Percentiles rank a stretch among this genome's conserved stretches.
phyloP scores from a whole-genome alignment of 495 filamentous ascomycete genomes.

The Annulohypoxylon moriforme region DNA sequence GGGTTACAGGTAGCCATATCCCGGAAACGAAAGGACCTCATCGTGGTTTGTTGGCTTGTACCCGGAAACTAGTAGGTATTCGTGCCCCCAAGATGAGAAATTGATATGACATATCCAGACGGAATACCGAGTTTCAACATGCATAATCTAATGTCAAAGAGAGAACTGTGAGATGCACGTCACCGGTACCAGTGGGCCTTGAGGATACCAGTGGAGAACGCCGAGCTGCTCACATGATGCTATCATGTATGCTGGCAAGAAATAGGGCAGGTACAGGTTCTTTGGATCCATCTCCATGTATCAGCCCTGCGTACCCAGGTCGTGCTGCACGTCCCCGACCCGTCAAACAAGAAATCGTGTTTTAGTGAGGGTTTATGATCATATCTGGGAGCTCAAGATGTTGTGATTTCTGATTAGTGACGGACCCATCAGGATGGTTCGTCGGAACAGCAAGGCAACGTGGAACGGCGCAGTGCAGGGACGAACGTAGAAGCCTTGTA shows the following conservation, averaged over 20 bases:
- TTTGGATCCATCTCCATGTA: conserved; percentile 15
- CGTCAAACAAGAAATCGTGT: conserved; percentile 22
- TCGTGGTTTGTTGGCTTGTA: not conserved
- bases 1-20: not conserved
- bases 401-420: conserved; percentile 18
- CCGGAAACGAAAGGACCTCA: conserved; percentile 1
- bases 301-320: conserved; percentile 30
- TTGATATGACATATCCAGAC: conserved; percentile 5
- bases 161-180: not conserved
- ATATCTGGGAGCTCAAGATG: conserved; percentile 12
- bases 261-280: conserved; percentile 13
- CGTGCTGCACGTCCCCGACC: conserved; percentile 26
- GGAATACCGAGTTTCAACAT: conserved; percentile 20
- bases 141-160: conserved; percentile 16
- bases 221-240: conserved; percentile 16
- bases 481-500: conserved; percentile 26
- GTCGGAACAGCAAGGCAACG: conserved; percentile 28
- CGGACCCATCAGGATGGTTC: conserved; percentile 28
- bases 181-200: not conserved
- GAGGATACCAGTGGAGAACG: not conserved
- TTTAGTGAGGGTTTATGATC: conserved; percentile 22
- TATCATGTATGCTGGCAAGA: conserved; percentile 16
- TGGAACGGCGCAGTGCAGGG: conserved; percentile 25
- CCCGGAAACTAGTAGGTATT: not conserved
- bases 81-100: not conserved